Evolutionary conservation across 2,329 filamentous ascomycete genomes (phyloP), one percentile per base, ranked within the genome.

Genomic region (Alternaria brassicae): DNA sequence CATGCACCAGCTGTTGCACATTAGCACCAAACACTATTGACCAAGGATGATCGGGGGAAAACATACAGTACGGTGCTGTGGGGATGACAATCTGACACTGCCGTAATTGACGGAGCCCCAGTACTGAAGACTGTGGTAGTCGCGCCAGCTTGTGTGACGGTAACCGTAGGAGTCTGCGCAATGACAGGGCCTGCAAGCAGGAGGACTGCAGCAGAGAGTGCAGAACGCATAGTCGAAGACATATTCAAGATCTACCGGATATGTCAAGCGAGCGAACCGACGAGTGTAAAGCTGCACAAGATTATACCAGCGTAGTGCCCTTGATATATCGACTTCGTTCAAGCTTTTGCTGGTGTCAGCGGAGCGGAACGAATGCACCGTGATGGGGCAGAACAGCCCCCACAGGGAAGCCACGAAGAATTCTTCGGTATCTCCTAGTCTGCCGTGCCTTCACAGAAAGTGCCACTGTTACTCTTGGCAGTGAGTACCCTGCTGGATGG

Each of bases 71-170:
- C 64, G 17, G 74, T 76, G 8, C 74, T 80, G 63, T 86, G 83
- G n/a, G 72, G 70, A 68, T 85, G 83, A 57, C 86, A 88, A 1
- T 75, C 80, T 3, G 84, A 85, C 1, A 87, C 75, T 1, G 83
- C 82, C 1, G 84, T 82, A 9, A 78, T 71, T 1, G 69, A 49
- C 3, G 72, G 68, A 6, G 45, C 54, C 2, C 67, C 54, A 27
- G 58, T 56, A n/a, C 52, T 47, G 8, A 34, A 39, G 7, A 30
- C 39, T 6, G 56, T 51, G 6, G 56, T 45, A 17, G 56, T 55
- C 25, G 37, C 44, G 17, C 34, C 52, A 40, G 44, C n/a, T 13
- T 51, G 61, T 4, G 60, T 52, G 12, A 55, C 41, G 9, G 61
- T 55, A 9, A 60, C 37, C 7, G 63, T 60, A 6, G 54, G 49